These are phyloP conservation scores for Pichia nanzhaoensis DNA, from an alignment of 805 yeast genomes.

Conservation along the genomic window DNA sequence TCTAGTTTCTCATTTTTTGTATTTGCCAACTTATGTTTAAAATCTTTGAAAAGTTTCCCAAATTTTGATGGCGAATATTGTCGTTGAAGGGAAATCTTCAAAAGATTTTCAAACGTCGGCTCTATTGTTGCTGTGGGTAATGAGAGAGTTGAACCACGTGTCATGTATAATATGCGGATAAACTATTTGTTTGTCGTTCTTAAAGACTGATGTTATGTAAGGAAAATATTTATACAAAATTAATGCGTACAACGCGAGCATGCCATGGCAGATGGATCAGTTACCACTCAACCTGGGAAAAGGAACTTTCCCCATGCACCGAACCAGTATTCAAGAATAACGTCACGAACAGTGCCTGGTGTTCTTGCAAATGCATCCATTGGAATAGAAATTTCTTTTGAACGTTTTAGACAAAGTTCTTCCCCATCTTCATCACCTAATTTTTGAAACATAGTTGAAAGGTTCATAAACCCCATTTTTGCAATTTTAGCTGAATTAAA, in stretches of 20 bases:
- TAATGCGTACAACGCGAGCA: no score
- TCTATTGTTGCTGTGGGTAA: slow-evolving; percentile 1
- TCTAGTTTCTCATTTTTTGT: slow-evolving; percentile 12
- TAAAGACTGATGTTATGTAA: no score
- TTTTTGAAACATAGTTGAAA: slow-evolving; percentile 29
- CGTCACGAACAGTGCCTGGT: slow-evolving; percentile 25
- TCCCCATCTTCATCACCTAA: slow-evolving; percentile 26
- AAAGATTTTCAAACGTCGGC: slow-evolving; percentile 16
- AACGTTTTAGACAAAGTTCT: slow-evolving; percentile 21
- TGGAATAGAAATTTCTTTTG: slow-evolving; percentile 28
- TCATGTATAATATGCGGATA: neutral
- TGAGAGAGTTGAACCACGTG: neutral
- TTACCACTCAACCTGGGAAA: slow-evolving; percentile 27
- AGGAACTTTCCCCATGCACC: slow-evolving; percentile 31
- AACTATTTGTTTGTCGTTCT: no score
- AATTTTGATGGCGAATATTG: slow-evolving; percentile 24
- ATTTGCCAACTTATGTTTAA: slow-evolving; percentile 16
- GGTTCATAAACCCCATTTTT: slow-evolving; percentile 31
- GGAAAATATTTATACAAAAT: no score
- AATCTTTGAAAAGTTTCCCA: slow-evolving; percentile 24
- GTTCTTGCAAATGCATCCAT: slow-evolving; percentile 22
- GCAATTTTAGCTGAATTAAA: slow-evolving; percentile 34
- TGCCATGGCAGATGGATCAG: no score
- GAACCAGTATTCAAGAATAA: slow-evolving; percentile 29
- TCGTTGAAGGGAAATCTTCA: slow-evolving; percentile 19